A percentile compares a stretch with the other conserved stretches of the same genome.
These are phyloP conservation scores for Amaranthus cruentus DNA, from an alignment of 148 eudicot genomes.

Conservation along the genomic window DNA sequence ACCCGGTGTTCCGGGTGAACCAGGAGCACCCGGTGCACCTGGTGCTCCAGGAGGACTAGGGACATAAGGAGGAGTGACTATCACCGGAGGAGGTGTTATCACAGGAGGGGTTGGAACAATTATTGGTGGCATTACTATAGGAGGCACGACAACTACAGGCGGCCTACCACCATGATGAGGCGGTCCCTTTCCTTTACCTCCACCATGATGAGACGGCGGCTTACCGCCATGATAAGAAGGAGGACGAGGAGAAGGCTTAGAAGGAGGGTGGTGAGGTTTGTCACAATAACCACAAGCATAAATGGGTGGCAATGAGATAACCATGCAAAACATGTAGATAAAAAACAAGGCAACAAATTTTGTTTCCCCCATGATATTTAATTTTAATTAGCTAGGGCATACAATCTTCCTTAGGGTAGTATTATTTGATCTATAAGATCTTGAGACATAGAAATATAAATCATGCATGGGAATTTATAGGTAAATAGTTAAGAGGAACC, in stretches of 20 bases:
- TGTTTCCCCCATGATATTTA: constrained; percentile 27
- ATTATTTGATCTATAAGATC: background rate
- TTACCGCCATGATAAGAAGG: constrained; percentile 23
- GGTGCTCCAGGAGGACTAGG: constrained; percentile 37
- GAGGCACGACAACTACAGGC: constrained; percentile 32
- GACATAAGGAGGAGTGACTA: constrained; percentile 37
- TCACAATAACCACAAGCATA: constrained; percentile 59
- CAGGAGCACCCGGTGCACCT: constrained; percentile 21
- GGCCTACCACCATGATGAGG: constrained; percentile 22
- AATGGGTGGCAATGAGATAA: constrained; percentile 53
- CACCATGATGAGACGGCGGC: constrained; percentile 24
- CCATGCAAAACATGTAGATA: constrained; percentile 55
- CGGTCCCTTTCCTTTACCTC: constrained; percentile 15
- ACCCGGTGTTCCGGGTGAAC: constrained; percentile 20
- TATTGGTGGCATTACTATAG: constrained; percentile 35
- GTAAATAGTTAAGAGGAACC: constrained; percentile 26
- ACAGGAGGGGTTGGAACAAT: constrained; percentile 26
- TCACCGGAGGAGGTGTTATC: constrained; percentile 38
- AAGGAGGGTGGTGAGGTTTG: constrained; percentile 44
- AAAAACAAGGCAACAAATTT: constrained; percentile 42
- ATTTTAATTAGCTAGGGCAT: too few relatives aligned
- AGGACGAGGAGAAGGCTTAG: constrained; percentile 13
- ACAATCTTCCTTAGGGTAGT: background rate
- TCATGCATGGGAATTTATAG: constrained; percentile 27
- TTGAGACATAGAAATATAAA: background rate